Conservation (phyloP, 108 stramenopile genomes). For the Nitzschia sp. region DNA sequence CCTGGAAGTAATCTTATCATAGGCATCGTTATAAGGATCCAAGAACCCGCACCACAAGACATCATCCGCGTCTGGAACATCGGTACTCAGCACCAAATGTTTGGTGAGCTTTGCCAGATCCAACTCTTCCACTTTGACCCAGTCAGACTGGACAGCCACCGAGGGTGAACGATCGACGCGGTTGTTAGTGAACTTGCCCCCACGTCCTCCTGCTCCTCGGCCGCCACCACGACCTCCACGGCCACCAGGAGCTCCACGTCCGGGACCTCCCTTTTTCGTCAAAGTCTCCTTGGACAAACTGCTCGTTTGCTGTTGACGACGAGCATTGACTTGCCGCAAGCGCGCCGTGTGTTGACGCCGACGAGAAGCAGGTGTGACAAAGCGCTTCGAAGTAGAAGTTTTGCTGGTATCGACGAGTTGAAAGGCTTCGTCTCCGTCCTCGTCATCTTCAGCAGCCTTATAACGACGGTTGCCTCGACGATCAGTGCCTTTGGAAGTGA, state of each 20-base stretch:
- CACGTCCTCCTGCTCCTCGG: conserved; percentile 44
- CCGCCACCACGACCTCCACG: conserved; percentile 31
- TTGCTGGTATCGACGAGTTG: conserved; percentile 93
- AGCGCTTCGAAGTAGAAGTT: conserved; percentile 56
- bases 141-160: conserved; percentile 87
- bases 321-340: conserved; percentile 75
- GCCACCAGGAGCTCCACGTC: conserved; percentile 37
- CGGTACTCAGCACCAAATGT: conserved; percentile 38
- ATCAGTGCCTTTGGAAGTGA: conserved; percentile 42
- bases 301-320: conserved; percentile 50
- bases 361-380: conserved; percentile 62
- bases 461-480: conserved; percentile 35
- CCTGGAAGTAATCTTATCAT: conserved; percentile 88
- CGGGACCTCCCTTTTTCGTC: conserved; percentile 13
- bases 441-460: conserved; percentile 80
- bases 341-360: conserved; percentile 60
- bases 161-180: conserved; percentile 76
- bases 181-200: conserved; percentile 32
- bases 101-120: conserved; percentile 93
- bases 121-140: conserved; percentile 92
- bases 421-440: conserved; percentile 74
- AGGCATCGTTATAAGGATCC: conserved; percentile 92
- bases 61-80: conserved; percentile 72
- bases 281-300: conserved; percentile 34
- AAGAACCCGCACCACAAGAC: conserved; percentile 92